phyloP scores from a whole-genome alignment of 192 early-diverging fungal genomes.

The Dissophora globulifera region DNA sequence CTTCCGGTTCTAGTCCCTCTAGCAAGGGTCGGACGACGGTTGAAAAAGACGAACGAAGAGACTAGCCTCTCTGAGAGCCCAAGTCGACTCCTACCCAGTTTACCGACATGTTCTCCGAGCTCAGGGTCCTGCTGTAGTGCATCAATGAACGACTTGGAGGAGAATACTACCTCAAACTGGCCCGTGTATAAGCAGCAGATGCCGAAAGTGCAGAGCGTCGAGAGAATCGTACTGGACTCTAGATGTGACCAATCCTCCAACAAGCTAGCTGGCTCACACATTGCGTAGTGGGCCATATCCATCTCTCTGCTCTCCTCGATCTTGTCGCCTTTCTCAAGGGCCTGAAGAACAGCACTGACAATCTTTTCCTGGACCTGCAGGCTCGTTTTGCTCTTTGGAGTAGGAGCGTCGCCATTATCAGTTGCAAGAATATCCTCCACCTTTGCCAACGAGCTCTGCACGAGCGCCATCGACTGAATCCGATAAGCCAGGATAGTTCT shows the following conservation, averaged over 20 bases:
- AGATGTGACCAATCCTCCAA: constrained; percentile 28
- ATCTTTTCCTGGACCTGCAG: constrained; percentile 5
- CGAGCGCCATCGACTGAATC: constrained; percentile 14
- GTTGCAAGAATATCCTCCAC: constrained; percentile 4
- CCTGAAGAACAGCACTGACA: not conserved
- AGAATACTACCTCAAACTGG: constrained; percentile 3
- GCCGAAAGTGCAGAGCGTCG: constrained; percentile 17
- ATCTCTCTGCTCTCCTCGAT: constrained; percentile 9
- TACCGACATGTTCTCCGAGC: not conserved
- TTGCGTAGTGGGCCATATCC: constrained; percentile 21
- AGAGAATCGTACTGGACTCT: constrained; percentile 5
- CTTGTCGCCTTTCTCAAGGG: not conserved
- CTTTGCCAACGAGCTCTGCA: constrained; percentile 11
- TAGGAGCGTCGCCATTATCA: not conserved
- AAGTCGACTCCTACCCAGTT: constrained; percentile 7
- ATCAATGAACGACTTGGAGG: constrained; percentile 10
- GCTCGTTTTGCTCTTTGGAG: not conserved
- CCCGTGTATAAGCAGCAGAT: constrained; percentile 10
- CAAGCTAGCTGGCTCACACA: constrained; percentile 3
- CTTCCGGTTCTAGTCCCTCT: not conserved
- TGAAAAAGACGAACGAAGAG: constrained; percentile 27
- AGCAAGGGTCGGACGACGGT: constrained; percentile 13
- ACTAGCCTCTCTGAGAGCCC: constrained; percentile 20
- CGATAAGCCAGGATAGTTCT: constrained; percentile 24
- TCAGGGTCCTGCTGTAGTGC: constrained; percentile 1